phyloP scores from a whole-genome alignment of 2,329 filamentous ascomycete genomes.

The Cryphonectria naterciae region DNA sequence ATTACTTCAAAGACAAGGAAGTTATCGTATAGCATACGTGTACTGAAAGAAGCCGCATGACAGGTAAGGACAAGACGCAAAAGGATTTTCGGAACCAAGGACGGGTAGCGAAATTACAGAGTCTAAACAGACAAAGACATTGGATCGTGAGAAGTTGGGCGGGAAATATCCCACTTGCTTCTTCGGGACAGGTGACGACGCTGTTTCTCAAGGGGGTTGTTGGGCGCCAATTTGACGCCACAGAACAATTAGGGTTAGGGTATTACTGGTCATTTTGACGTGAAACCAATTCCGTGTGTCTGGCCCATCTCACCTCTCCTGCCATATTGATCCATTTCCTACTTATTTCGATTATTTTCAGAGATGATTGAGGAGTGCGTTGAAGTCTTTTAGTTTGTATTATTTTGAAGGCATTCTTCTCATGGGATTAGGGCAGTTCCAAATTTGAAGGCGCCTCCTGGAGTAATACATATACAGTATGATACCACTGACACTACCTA shows the following conservation, averaged over 20 bases:
- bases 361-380: too few relatives aligned
- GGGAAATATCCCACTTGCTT: slow-evolving; percentile 7
- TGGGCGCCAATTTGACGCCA: neutral
- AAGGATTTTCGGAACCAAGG: neutral
- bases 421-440: too few relatives aligned
- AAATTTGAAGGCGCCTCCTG: too few relatives aligned
- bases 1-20: neutral
- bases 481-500: too few relatives aligned
- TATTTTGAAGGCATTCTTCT: too few relatives aligned
- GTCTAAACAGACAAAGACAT: neutral
- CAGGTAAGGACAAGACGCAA: neutral
- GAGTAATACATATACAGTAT: too few relatives aligned
- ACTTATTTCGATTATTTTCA: too few relatives aligned
- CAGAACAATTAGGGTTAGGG: neutral
- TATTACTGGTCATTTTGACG: neutral
- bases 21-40: neutral
- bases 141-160: slow-evolving; percentile 1
- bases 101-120: slow-evolving; percentile 8
- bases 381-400: too few relatives aligned
- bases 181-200: neutral
- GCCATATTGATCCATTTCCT: too few relatives aligned
- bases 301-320: too few relatives aligned
- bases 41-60: neutral
- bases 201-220: neutral
- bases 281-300: too few relatives aligned